A percentile compares a stretch with the other conserved stretches of the same genome.
Conservation (phyloP, 2,329 filamentous ascomycete genomes). For the Xylariomycetidae sp. region DNA sequence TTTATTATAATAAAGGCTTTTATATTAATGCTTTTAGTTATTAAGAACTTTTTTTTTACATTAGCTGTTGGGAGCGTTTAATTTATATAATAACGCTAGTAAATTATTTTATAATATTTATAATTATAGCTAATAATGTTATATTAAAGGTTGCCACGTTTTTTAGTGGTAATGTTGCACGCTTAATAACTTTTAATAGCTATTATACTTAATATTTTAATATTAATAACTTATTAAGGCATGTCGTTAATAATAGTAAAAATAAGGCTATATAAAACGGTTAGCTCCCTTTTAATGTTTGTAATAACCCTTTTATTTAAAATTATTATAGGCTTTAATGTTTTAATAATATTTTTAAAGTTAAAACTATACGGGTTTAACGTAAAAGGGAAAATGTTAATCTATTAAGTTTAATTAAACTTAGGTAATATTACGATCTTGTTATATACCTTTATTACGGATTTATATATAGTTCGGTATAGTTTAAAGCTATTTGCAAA, state of each 20-base stretch:
- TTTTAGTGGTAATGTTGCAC: conserved; percentile 5
- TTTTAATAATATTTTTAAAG: conserved; percentile 7
- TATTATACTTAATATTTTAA: conserved; percentile 3
- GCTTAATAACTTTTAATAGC: conserved; percentile 3
- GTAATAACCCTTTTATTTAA: conserved; percentile 4
- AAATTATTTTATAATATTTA: conserved; percentile 5
- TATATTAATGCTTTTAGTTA: conserved; percentile 1
- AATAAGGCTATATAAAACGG: conserved; percentile 3
- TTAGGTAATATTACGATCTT: conserved; percentile 1
- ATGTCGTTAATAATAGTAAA: conserved; percentile 4
- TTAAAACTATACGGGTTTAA: conserved; percentile 5
- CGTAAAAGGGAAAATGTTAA: conserved; percentile 6
- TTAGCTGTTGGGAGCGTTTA: no score
- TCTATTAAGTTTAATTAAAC: conserved; percentile 4
- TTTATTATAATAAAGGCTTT: not conserved
- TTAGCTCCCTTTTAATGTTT: conserved; percentile 1
- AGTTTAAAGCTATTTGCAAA: conserved; percentile 6
- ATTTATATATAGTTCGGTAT: conserved; percentile 7
- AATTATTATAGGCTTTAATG: conserved; percentile 4
- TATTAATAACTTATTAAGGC: conserved; percentile 4
- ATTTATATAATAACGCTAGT: conserved; percentile 2
- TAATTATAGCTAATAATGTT: conserved; percentile 5
- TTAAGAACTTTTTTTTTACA: no score
- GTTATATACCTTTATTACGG: conserved; percentile 6
- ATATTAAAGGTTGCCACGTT: conserved; percentile 4